Base-by-base conservation (phyloP, 2,329 filamentous ascomycete species). In the Hymenoscyphus infarciens region DNA sequence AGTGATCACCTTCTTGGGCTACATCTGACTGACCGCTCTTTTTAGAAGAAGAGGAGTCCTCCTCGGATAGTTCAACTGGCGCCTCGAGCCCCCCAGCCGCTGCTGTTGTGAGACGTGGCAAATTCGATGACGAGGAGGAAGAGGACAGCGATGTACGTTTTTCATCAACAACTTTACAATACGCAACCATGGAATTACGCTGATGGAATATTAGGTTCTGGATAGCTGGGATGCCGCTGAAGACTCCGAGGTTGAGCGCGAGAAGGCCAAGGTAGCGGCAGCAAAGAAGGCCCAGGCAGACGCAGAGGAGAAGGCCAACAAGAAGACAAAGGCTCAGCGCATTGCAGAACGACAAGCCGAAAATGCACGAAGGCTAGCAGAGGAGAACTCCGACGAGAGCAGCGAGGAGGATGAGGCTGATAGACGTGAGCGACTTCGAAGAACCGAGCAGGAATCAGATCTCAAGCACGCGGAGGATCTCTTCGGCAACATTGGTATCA, bases 191-290 rank as follows among this genome's bases (percentile, higher is more conserved):
- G 38, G 13, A 38, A 16, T 19, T 27, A 29, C 31, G 38, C 56
- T 58, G 56, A 58, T 45, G 22, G 56, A n/a, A 15, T 31, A 57
- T 57, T 56, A 63, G 62, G 62, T 98, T 62, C 85, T 97, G 74
- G 95, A 99, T 64, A 94, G 91, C 38, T 99, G 95, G 95, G 93
- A 98, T 73, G 94, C 91, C 63, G 93, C 91, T 70, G 95, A 98
- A 74, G 95, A 99, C 80, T 97, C 92, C 66, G 95, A 99, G 73
- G 94, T 88, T 71, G 95, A 99, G 81, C 90, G 92, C 72, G 93
- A 97, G 78, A 99, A 98, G 82, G 91, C 86, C 31, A 90, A 90
- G 78, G 95, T 94, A 80, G 92, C 88, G 58, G 88, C 84, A 5
- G 93, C 91, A 74, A 89, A 86, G 60, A 96, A 96, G 78, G 91